These are phyloP conservation scores for Pseudonitzschia delicatissima DNA, from an alignment of 108 stramenopile species.

Conservation along the genomic window DNA sequence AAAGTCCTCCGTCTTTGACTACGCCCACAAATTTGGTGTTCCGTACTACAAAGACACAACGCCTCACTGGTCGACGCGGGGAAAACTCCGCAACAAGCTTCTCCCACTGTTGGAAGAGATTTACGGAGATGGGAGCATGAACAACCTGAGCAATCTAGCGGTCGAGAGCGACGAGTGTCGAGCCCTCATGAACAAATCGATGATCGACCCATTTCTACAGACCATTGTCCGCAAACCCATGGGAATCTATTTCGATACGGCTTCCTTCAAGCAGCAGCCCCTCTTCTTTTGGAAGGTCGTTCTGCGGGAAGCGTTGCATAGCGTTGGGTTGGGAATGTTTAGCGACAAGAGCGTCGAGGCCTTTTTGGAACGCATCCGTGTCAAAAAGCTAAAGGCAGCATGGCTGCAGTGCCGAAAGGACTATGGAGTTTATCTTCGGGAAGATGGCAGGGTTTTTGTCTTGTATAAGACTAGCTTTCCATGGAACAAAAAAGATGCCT, in stretches of 20 bases:
- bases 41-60: conserved; percentile 96
- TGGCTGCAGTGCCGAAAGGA: conserved; percentile 89
- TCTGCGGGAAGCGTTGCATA: conserved; percentile 72
- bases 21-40: conserved; percentile 91
- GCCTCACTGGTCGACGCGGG: conserved; percentile 92
- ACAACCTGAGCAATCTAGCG: conserved; percentile 77
- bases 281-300: conserved; percentile 87
- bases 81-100: conserved; percentile 91
- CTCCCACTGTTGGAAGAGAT: conserved; percentile 89
- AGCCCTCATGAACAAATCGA: conserved; percentile 53
- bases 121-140: conserved; percentile 92
- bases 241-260: conserved; percentile 69
- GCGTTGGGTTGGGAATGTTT: conserved; percentile 79
- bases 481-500: conserved; percentile 54
- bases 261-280: conserved; percentile 55
- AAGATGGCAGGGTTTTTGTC: conserved; percentile 59
- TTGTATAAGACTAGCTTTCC: conserved; percentile 73
- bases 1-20: conserved; percentile 80
- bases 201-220: conserved; percentile 64
- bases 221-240: conserved; percentile 53
- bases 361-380: conserved; percentile 53
- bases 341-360: conserved; percentile 72
- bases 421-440: conserved; percentile 74
- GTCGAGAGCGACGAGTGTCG: conserved; percentile 80
- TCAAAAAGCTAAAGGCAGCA: conserved; percentile 42